These are phyloP conservation scores for Suaeda aralocaspica DNA, from an alignment of 148 eudicot species.

Conservation along the genomic window DNA sequence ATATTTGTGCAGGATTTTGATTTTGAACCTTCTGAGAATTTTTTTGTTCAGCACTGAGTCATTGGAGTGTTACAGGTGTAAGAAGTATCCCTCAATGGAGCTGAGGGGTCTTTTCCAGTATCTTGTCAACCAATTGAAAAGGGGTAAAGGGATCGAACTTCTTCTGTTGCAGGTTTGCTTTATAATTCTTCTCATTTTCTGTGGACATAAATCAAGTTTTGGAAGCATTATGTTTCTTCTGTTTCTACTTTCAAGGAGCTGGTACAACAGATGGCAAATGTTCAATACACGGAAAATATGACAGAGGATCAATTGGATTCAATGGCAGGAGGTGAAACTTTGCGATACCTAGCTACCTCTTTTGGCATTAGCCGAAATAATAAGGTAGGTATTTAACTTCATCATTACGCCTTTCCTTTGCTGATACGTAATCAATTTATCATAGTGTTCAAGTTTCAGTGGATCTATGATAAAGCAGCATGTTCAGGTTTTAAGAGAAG, in stretches of 20 bases:
- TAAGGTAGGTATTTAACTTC: constrained; percentile 71
- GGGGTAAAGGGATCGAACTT: constrained; percentile 92
- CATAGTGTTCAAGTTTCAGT: too few species aligned
- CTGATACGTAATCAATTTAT: background rate
- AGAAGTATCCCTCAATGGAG: constrained; percentile 99
- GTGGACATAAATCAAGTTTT: background rate
- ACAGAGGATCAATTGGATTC: constrained; percentile 97
- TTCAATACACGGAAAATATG: constrained; percentile 96
- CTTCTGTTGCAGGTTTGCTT: constrained; percentile 74
- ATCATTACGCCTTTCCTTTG: background rate
- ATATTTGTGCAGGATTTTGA: background rate
- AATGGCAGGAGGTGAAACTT: constrained; percentile 97
- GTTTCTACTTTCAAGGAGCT: constrained; percentile 56
- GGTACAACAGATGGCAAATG: constrained; percentile 98
- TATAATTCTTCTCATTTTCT: background rate
- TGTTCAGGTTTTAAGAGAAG: too few species aligned
- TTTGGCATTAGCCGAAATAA: constrained; percentile 86
- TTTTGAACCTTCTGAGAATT: background rate
- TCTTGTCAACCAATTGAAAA: constrained; percentile 90
- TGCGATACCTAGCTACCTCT: constrained; percentile 89
- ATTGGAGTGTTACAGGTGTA: constrained; percentile 53
- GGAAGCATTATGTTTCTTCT: background rate
- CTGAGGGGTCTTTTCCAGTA: constrained; percentile 94
- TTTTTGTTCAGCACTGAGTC: background rate
- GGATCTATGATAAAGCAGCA: too few species aligned